Evolutionary conservation across 164 flowering plant species (phyloP).

Genomic region (Platanus orientalis): DNA sequence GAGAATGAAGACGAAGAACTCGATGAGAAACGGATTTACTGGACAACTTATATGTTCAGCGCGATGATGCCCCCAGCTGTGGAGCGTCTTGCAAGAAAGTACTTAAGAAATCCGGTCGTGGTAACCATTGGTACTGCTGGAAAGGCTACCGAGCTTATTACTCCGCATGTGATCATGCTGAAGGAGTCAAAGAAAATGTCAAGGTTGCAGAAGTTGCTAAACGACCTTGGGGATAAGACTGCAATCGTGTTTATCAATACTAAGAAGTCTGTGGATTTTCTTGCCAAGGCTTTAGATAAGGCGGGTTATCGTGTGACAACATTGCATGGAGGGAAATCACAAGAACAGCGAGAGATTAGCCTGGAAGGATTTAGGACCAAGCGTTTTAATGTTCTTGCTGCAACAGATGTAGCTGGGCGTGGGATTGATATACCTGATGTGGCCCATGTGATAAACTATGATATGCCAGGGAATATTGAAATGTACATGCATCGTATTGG

Average conservation of each 20-base stretch:
- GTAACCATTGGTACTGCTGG: constrained; percentile 94
- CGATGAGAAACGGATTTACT: constrained; percentile 73
- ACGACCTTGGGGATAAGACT: constrained; percentile 82
- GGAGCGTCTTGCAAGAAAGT: constrained; percentile 89
- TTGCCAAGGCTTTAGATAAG: constrained; percentile 69
- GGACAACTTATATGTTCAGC: constrained; percentile 94
- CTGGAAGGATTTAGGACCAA: constrained; percentile 86
- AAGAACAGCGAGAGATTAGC: constrained; percentile 88
- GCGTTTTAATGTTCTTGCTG: constrained; percentile 86
- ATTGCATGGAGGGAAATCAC: constrained; percentile 91
- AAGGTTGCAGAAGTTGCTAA: constrained; percentile 55
- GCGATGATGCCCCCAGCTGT: constrained; percentile 96
- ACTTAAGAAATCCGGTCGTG: constrained; percentile 86
- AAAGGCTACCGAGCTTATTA: constrained; percentile 74
- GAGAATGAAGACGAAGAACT: constrained; percentile 96
- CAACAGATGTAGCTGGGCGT: constrained; percentile 95
- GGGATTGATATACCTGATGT: constrained; percentile 96
- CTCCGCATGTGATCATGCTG: constrained; percentile 71
- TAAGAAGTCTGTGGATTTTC: constrained; percentile 65
- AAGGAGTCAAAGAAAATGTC: constrained; percentile 71
- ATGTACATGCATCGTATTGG: constrained; percentile 91
- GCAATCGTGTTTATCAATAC: constrained; percentile 88
- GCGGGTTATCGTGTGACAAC: constrained; percentile 73
- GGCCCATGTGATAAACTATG: constrained; percentile 80
- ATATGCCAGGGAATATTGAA: constrained; percentile 83